Base-by-base conservation (phyloP, 2,329 filamentous ascomycete genomes). In the Pyrenochaeta sp. region DNA sequence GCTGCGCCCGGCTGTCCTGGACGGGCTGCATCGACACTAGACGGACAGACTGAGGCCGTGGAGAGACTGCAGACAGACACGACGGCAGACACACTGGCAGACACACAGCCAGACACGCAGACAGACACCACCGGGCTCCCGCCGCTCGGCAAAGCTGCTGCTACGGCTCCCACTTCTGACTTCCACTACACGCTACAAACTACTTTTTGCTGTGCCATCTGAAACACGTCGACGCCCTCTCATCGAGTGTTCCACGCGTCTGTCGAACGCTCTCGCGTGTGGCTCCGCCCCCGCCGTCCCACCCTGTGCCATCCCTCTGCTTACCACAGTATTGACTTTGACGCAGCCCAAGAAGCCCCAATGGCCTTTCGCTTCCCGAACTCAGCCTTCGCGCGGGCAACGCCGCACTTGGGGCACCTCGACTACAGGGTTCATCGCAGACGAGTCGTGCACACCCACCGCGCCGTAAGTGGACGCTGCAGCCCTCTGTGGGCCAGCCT, bases 121-220 rank as follows among this genome's bases (percentile, higher is more conserved):
- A 53, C 55, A 45, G 60, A 54, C 46, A 56, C 46, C 58, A 49
- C 48, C 50, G 58, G 56, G 52, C 30, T 15, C 21, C 23, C 56
- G 56, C 52, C 63, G 64, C 64, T 63, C 60, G 61, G 64, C 54
- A 58, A 41, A 53, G 47, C 41, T 49, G 42, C 54, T 51, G 58
- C 53, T 39, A 12, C 54, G 51, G 49, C 49, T 51, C 59, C n/a
- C n/a, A n/a, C n/a, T n/a, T n/a, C n/a, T n/a, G n/a, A n/a, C n/a
- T n/a, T n/a, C n/a, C n/a, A n/a, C n/a, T n/a, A n/a, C n/a, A n/a
- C n/a, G n/a, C n/a, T n/a, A n/a, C n/a, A n/a, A n/a, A n/a, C n/a
- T n/a, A n/a, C n/a, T n/a, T n/a, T n/a, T n/a, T n/a, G n/a, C 62
- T 62, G 66, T 69, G 61, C 54, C 64, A 63, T 64, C 64, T 71